Evolutionary conservation across 208 protist genomes (phyloP).

Genomic region (Trypanosoma platydactyli): DNA sequence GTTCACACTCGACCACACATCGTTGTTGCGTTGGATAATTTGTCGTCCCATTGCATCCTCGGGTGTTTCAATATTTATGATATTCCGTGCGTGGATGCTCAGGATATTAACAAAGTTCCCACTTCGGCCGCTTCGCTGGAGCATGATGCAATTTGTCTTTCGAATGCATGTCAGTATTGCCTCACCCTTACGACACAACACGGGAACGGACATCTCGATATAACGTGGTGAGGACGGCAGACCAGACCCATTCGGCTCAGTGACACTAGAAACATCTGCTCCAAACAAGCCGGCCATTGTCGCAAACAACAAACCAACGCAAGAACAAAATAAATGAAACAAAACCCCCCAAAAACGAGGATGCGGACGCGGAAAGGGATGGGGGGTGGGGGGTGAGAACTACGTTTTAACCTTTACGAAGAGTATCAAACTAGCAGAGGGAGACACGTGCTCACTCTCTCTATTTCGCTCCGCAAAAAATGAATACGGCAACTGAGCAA

Average conservation of each 20-base stretch:
- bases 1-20: not conserved
- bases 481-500: too few relatives aligned
- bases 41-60: slow-evolving; percentile 54
- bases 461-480: too few relatives aligned
- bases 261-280: not conserved
- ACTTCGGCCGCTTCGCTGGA: not conserved
- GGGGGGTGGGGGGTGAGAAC: too few relatives aligned
- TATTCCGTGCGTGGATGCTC: slow-evolving; percentile 44
- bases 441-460: too few relatives aligned
- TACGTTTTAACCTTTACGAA: too few relatives aligned
- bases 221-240: too few relatives aligned
- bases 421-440: too few relatives aligned
- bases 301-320: not conserved
- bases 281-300: not conserved
- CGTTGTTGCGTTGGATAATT: slow-evolving; percentile 32
- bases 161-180: slow-evolving; percentile 9
- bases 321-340: too few relatives aligned
- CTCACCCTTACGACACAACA: not conserved
- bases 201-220: not conserved
- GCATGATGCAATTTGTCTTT: not conserved
- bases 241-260: not conserved
- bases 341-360: too few relatives aligned
- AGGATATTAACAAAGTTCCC: slow-evolving; percentile 40
- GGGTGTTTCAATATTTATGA: slow-evolving; percentile 72
- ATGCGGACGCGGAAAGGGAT: too few relatives aligned